A percentile compares a stretch with the other conserved stretches of the same genome.
Evolutionary conservation across 2,329 filamentous ascomycete species (phyloP).

Genomic region (Penicillium sp.): DNA sequence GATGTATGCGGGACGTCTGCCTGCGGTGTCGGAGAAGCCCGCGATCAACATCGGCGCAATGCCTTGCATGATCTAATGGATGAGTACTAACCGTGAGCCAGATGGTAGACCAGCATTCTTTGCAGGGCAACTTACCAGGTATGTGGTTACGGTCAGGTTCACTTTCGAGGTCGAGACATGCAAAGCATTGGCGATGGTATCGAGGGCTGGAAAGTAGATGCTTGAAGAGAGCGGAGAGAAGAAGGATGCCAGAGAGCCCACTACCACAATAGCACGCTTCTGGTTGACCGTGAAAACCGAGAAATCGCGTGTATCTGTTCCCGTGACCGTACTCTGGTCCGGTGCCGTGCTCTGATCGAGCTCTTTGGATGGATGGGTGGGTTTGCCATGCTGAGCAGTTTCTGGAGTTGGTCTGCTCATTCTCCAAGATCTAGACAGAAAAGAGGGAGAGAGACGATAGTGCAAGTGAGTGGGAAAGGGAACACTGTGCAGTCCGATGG

Average conservation of each 20-base stretch:
- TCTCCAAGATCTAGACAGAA: too few relatives aligned
- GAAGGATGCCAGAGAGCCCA: slow-evolving; percentile 28
- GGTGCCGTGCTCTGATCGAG: too few relatives aligned
- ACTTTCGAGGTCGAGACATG: slow-evolving; percentile 43
- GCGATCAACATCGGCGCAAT: slow-evolving; percentile 51
- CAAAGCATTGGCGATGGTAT: slow-evolving; percentile 38
- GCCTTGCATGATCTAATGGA: slow-evolving; percentile 25
- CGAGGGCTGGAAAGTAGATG: slow-evolving; percentile 40
- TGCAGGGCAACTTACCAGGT: slow-evolving; percentile 37
- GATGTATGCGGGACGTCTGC: slow-evolving; percentile 59
- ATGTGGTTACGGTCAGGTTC: slow-evolving; percentile 53
- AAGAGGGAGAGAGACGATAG: too few relatives aligned
- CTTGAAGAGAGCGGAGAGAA: slow-evolving; percentile 36
- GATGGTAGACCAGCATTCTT: slow-evolving; percentile 1
- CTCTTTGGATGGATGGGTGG: too few relatives aligned
- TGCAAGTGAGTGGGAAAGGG: too few relatives aligned
- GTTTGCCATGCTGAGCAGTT: too few relatives aligned
- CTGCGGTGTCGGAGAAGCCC: slow-evolving; percentile 59
- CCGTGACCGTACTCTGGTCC: too few relatives aligned
- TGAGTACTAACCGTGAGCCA: not conserved
- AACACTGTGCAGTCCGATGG: too few relatives aligned
- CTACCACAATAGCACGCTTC: slow-evolving; percentile 22
- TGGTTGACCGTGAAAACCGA: slow-evolving; percentile 26
- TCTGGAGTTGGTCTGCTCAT: too few relatives aligned
- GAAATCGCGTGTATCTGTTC: slow-evolving; percentile 41